Evolutionary conservation across 208 protist species (phyloP).

Genomic region (Trypanosoma melophagium): DNA sequence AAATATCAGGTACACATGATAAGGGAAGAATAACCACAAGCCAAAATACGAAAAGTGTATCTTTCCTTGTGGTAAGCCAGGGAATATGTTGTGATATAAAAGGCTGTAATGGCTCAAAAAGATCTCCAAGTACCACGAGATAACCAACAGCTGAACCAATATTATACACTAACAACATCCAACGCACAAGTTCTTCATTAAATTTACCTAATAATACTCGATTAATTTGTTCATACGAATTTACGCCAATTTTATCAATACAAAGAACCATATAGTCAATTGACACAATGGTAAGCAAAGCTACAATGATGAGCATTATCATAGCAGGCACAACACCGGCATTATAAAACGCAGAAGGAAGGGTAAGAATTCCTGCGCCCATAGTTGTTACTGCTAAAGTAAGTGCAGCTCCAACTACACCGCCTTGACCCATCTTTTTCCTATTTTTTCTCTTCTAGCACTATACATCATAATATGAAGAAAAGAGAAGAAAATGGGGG

Average conservation of each 20-base stretch:
- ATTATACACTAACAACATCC: constrained; percentile 69
- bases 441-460: too few species aligned
- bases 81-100: constrained; percentile 40
- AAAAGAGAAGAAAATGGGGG: not conserved
- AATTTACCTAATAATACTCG: constrained; percentile 51
- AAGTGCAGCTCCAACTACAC: constrained; percentile 53
- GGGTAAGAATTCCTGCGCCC: constrained; percentile 72
- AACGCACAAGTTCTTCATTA: constrained; percentile 52
- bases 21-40: constrained; percentile 63
- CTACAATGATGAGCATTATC: constrained; percentile 49
- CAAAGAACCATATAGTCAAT: constrained; percentile 66
- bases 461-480: too few species aligned
- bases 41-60: constrained; percentile 63
- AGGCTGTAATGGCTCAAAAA: constrained; percentile 63
- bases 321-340: constrained; percentile 52
- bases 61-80: constrained; percentile 49
- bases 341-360: constrained; percentile 68
- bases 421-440: constrained; percentile 33
- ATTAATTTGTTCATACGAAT: constrained; percentile 79
- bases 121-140: constrained; percentile 58
- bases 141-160: constrained; percentile 60
- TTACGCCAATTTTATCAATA: constrained; percentile 62
- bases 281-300: constrained; percentile 56
- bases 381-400: constrained; percentile 75
- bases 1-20: constrained; percentile 63